Evolutionary conservation across 495 filamentous ascomycete species (phyloP).

Genomic region (Trichoderma erinaceum): DNA sequence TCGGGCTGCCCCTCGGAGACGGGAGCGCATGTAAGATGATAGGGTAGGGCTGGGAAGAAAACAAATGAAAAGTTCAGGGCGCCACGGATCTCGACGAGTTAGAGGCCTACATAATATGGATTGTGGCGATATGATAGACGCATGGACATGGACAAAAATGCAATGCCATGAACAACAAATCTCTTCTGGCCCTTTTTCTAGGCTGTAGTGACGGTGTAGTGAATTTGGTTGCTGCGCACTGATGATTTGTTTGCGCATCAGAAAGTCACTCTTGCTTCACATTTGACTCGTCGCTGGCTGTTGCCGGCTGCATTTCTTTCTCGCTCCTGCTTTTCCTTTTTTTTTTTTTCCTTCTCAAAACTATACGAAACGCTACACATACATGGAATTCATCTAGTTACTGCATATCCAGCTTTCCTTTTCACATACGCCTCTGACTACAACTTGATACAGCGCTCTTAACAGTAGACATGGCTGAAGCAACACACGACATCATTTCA

Average conservation of each 20-base stretch:
- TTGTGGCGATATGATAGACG: conserved; percentile 10
- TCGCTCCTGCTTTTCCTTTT: neutral
- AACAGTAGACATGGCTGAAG: neutral
- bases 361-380: neutral
- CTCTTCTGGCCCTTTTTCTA: neutral
- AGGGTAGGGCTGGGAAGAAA: neutral
- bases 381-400: neutral
- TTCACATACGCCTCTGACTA: neutral
- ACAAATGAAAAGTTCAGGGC: conserved; percentile 11
- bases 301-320: neutral
- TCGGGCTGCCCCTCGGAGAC: conserved; percentile 64
- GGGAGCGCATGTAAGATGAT: conserved; percentile 47
- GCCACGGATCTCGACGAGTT: conserved; percentile 10
- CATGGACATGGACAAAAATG: conserved; percentile 8
- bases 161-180: conserved; percentile 3
- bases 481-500: neutral
- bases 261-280: neutral
- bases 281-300: neutral
- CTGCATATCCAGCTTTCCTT: neutral
- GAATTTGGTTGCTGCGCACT: neutral
- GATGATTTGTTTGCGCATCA: neutral
- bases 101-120: conserved; percentile 5
- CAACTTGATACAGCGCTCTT: too few species aligned
- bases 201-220: neutral
- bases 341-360: neutral